Percentiles rank a stretch among this genome's conserved stretches.
Evolutionary conservation across 2,329 filamentous ascomycete genomes (phyloP).

Genomic region (Pseudogymnoascus sp.): DNA sequence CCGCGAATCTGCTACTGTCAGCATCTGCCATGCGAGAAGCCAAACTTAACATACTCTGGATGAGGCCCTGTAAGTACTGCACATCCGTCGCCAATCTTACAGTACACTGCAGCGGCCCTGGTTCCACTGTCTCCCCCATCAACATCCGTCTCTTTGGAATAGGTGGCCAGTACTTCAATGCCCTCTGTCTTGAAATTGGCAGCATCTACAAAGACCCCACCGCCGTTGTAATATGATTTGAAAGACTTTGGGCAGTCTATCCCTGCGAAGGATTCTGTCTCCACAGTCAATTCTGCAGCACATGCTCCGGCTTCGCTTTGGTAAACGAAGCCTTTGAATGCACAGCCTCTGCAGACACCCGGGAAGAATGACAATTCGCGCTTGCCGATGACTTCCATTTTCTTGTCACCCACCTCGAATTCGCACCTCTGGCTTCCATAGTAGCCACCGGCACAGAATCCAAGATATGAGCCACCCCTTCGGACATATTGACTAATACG

Average conservation of each 20-base stretch:
- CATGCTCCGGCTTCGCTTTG: conserved; percentile 76
- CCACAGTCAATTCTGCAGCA: conserved; percentile 59
- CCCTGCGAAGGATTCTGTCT: conserved; percentile 39
- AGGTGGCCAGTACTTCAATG: conserved; percentile 76
- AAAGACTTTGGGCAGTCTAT: conserved; percentile 51
- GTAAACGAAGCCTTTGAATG: conserved; percentile 86
- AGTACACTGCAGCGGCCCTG: conserved; percentile 71
- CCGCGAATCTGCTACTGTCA: conserved; percentile 58
- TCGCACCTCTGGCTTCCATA: conserved; percentile 77
- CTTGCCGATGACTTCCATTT: conserved; percentile 75
- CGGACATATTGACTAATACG: conserved; percentile 80
- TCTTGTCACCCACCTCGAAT: conserved; percentile 77
- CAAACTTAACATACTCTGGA: conserved; percentile 60
- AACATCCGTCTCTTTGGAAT: conserved; percentile 65
- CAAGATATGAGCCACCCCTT: conserved; percentile 75
- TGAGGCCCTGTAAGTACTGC: conserved; percentile 80
- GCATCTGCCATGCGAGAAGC: conserved; percentile 8
- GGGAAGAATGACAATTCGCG: conserved; percentile 86
- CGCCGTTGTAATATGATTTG: conserved; percentile 84
- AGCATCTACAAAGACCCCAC: conserved; percentile 83
- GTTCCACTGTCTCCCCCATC: conserved; percentile 71
- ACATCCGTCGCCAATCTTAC: conserved; percentile 71
- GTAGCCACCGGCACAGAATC: conserved; percentile 91
- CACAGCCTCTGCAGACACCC: conserved; percentile 74
- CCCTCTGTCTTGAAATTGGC: conserved; percentile 51